phyloP scores from a whole-genome alignment of 495 filamentous ascomycete species.

The Aspergillus ellipticus region DNA sequence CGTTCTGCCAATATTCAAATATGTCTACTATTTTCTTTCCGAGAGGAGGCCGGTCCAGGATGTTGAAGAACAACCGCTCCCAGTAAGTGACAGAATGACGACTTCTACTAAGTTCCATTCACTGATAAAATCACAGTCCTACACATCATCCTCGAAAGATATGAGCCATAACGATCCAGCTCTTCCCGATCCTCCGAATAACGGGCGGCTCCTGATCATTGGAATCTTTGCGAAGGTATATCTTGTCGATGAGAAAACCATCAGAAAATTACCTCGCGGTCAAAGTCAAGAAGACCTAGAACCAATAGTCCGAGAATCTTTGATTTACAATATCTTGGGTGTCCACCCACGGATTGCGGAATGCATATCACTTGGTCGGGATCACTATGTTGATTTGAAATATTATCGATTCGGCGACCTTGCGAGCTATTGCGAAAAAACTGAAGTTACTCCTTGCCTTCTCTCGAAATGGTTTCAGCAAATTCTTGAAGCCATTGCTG shows the following conservation, averaged over 20 bases:
- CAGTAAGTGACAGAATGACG: no score
- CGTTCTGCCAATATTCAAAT: no score
- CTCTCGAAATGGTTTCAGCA: slow-evolving; percentile 16
- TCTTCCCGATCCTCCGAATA: no score
- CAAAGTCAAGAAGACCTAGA: slow-evolving; percentile 11
- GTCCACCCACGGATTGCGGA: slow-evolving; percentile 19
- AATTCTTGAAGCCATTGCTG: slow-evolving; percentile 15
- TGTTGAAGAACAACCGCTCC: no score
- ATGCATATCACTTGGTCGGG: slow-evolving; percentile 5
- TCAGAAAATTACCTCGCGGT: slow-evolving; percentile 15
- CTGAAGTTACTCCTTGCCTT: slow-evolving; percentile 8
- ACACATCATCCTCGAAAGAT: no score
- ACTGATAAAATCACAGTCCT: no score
- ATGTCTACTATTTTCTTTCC: no score
- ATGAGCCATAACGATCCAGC: no score
- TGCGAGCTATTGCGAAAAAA: slow-evolving; percentile 9
- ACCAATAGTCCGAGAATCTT: slow-evolving; percentile 17
- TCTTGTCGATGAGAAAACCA: slow-evolving; percentile 8
- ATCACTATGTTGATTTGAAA: slow-evolving; percentile 12
- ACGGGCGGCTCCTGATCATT: slow-evolving; percentile 10
- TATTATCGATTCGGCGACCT: slow-evolving; percentile 15
- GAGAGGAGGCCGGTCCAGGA: no score
- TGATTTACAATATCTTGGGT: slow-evolving; percentile 11
- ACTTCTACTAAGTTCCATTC: no score
- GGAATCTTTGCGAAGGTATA: slow-evolving; percentile 16